Evolutionary conservation across 1,284 basidiomycete genomes (phyloP), one percentile per base, ranked within the genome.

Genomic region (Pisolithus thermaeus): DNA sequence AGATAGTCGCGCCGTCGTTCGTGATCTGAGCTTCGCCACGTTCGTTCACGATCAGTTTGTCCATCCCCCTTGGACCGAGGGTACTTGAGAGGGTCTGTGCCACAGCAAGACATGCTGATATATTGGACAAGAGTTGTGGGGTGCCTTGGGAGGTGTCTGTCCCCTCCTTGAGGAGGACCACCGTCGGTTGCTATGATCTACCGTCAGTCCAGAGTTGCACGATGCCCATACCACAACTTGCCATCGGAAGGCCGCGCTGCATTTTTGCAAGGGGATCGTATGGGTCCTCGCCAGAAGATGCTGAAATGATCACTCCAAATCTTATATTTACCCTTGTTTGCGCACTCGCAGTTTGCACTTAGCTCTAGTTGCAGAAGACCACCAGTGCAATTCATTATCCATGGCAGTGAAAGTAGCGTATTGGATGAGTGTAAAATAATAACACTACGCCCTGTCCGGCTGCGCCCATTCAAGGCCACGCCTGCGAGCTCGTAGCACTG

Each of bases 51-150:
- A 95, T 95, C 52, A 99, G 78, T 71, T 98, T 99, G 74, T 98
- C 96, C 95, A 98, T 98, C 56, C 97, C 97, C 56, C 97, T 80
- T 14, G 97, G 97, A 16, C 97, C 97, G n/a, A 99, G 83, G 30
- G 97, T 99, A 51, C 86, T 94, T 14, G 97, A 83, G 52, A 97
- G 81, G 1, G 91, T 97, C 64, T 92, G 83, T 47, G 93, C 76
- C 59, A 97, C 87, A 9, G 93, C 91, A 50, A 95, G 81, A 73
- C 94, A 97, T 70, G 94, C 94, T 18, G 90, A 88, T 67, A 98
- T 98, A 72, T 99, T 99, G 52, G 92, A 96, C 44, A 99, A 80
- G 48, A 98, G 75, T 72, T 99, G 96, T 9, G 87, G 84, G 57
- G 86, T 93, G 65, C 96, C 96, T 74, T 98, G 96, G 16, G 94